These are phyloP conservation scores for Starmerella powellii DNA, from an alignment of 805 yeast genomes.

Conservation along the genomic window DNA sequence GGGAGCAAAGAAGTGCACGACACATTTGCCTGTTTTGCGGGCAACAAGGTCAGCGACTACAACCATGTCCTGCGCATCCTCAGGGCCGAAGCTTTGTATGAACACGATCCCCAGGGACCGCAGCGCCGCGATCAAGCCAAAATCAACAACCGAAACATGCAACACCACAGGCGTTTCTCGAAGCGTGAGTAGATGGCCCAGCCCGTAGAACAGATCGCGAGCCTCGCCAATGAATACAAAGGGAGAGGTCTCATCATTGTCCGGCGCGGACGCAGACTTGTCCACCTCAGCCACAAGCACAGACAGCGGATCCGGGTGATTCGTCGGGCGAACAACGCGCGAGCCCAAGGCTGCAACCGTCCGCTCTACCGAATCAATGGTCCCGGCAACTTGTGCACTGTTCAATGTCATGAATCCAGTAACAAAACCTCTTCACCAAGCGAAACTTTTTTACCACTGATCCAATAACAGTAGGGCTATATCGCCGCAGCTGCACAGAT, in stretches of 20 bases:
- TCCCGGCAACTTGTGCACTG: slow-evolving; percentile 7
- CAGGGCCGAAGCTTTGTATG: slow-evolving; percentile 50
- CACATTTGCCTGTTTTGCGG: slow-evolving; percentile 39
- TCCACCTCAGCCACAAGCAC: slow-evolving; percentile 15
- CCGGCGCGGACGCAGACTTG: no score
- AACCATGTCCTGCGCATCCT: slow-evolving; percentile 44
- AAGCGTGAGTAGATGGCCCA: slow-evolving; percentile 18
- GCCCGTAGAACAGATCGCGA: slow-evolving; percentile 18
- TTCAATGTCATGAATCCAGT: neutral
- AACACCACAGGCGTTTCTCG: slow-evolving; percentile 17
- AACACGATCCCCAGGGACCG: slow-evolving; percentile 57
- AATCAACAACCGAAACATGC: slow-evolving; percentile 39
- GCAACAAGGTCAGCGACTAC: slow-evolving; percentile 50
- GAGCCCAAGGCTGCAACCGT: slow-evolving; percentile 14
- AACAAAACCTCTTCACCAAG: neutral
- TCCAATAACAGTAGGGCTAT: slow-evolving; percentile 1
- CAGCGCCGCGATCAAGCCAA: slow-evolving; percentile 53
- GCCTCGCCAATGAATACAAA: slow-evolving; percentile 17
- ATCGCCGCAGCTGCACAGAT: neutral
- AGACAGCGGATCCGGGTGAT: slow-evolving; percentile 18
- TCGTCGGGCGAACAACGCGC: slow-evolving; percentile 5
- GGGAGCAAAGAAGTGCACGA: slow-evolving; percentile 53
- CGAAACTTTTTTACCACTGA: neutral
- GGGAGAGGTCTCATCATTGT: neutral
- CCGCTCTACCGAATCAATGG: slow-evolving; percentile 17